Percentiles rank a stretch among this genome's conserved stretches.
These are phyloP conservation scores for Suillus spraguei DNA, from an alignment of 768 basidiomycete genomes.

Conservation along the genomic window DNA sequence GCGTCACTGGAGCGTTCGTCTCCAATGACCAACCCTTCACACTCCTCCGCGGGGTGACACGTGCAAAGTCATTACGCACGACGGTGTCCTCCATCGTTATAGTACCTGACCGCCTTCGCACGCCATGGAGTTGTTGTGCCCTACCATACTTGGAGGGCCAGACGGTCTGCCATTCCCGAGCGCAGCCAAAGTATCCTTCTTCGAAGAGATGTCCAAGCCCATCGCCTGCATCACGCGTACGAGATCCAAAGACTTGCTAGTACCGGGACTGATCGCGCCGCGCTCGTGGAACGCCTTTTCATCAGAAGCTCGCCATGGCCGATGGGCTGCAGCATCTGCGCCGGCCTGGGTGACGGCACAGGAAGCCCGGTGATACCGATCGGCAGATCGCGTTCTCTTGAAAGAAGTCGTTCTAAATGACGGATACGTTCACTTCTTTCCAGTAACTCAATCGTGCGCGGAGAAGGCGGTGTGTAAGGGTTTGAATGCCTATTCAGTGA, in stretches of 20 bases:
- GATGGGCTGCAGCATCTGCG: background rate
- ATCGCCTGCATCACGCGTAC: slow-evolving; percentile 6
- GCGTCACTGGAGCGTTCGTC: background rate
- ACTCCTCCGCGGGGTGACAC: background rate
- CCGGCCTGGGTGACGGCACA: background rate
- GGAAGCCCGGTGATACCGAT: background rate
- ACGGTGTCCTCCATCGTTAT: background rate
- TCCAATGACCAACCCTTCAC: background rate
- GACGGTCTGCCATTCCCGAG: background rate
- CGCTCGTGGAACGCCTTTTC: slow-evolving; percentile 2
- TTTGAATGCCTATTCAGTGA: background rate
- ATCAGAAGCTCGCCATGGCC: slow-evolving; percentile 5
- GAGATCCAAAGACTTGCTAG: background rate
- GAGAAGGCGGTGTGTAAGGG: background rate
- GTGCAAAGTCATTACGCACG: background rate
- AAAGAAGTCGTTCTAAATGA: slow-evolving; percentile 1
- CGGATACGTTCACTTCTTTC: background rate
- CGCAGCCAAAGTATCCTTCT: background rate
- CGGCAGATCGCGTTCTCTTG: background rate
- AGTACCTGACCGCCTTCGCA: background rate
- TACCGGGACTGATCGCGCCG: background rate
- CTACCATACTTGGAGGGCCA: background rate
- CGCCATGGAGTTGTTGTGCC: background rate
- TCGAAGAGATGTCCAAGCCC: slow-evolving; percentile 3
- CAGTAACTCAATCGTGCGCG: background rate